Percentiles rank a stretch among this genome's conserved stretches.
Conservation (phyloP, 805 yeast species). For the Candida coleopterorum region DNA sequence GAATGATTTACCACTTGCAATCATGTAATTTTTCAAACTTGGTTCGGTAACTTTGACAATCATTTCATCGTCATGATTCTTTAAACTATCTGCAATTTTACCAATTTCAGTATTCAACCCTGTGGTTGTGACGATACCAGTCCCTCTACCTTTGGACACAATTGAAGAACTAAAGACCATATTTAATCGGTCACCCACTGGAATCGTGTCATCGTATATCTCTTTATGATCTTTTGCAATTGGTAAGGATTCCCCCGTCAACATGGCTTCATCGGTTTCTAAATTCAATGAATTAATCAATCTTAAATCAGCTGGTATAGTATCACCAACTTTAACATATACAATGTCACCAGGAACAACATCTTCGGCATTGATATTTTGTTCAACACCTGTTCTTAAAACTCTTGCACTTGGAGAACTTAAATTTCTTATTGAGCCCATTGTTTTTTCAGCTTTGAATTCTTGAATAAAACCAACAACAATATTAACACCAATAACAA, state of each 20-base stretch:
- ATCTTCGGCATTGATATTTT: conserved; percentile 54
- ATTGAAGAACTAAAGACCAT: conserved; percentile 67
- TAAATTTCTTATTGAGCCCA: conserved; percentile 65
- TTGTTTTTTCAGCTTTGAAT: conserved; percentile 69
- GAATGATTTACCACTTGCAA: conserved; percentile 44
- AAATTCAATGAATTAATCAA: conserved; percentile 55
- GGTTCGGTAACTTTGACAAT: conserved; percentile 39
- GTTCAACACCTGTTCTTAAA: conserved; percentile 54
- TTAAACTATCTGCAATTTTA: conserved; percentile 58
- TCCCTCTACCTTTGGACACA: conserved; percentile 71
- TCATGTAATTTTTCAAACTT: conserved; percentile 40
- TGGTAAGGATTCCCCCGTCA: conserved; percentile 65
- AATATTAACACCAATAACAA: conserved; percentile 60
- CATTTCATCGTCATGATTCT: conserved; percentile 34
- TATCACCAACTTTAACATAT: conserved; percentile 62
- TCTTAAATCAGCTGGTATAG: conserved; percentile 71
- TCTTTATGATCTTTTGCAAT: conserved; percentile 48
- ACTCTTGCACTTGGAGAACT: conserved; percentile 70
- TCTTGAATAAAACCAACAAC: conserved; percentile 68
- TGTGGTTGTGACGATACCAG: conserved; percentile 64
- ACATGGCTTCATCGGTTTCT: conserved; percentile 65
- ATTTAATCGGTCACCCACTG: conserved; percentile 71
- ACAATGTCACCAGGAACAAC: conserved; percentile 75
- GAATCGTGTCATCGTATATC: conserved; percentile 36
- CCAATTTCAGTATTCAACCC: conserved; percentile 75